phyloP scores from a whole-genome alignment of 169 alveolate genomes.

The Plasmodium vinckei region DNA sequence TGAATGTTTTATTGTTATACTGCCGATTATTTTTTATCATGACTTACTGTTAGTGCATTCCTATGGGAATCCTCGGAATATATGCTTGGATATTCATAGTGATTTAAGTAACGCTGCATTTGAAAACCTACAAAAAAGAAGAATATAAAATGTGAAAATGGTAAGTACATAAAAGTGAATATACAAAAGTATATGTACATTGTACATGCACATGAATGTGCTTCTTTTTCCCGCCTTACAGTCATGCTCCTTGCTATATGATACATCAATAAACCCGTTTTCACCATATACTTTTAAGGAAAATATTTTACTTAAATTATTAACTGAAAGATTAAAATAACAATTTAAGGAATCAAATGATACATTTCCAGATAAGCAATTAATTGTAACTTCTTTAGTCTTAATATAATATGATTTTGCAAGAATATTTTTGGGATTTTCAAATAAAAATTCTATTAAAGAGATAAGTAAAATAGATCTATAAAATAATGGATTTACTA shows the following conservation, averaged over 20 bases:
- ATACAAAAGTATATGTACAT: background rate
- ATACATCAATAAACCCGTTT: constrained; percentile 48
- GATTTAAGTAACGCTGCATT: constrained; percentile 59
- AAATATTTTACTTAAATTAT: constrained; percentile 35
- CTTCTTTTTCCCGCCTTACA: constrained; percentile 4
- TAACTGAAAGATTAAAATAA: constrained; percentile 38
- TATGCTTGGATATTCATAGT: constrained; percentile 62
- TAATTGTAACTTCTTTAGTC: constrained; percentile 4
- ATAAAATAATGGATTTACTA: constrained; percentile 31
- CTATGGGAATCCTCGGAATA: constrained; percentile 33
- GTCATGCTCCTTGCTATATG: constrained; percentile 56
- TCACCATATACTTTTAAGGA: constrained; percentile 47
- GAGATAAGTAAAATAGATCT: constrained; percentile 50
- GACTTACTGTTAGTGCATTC: constrained; percentile 33
- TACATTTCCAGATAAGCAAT: constrained; percentile 41
- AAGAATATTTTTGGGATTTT: constrained; percentile 25
- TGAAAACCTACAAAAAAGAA: constrained; percentile 33
- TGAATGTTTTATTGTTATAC: background rate
- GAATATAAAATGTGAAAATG: background rate
- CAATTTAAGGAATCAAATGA: constrained; percentile 39
- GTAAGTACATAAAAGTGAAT: background rate
- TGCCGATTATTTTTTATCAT: background rate
- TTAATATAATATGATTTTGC: constrained; percentile 51
- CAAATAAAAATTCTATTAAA: constrained; percentile 53
- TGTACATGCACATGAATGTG: background rate